Evolutionary conservation across 2,329 filamentous ascomycete species (phyloP), one percentile per base, ranked within the genome.

Genomic region (Cytospora piceicola): DNA sequence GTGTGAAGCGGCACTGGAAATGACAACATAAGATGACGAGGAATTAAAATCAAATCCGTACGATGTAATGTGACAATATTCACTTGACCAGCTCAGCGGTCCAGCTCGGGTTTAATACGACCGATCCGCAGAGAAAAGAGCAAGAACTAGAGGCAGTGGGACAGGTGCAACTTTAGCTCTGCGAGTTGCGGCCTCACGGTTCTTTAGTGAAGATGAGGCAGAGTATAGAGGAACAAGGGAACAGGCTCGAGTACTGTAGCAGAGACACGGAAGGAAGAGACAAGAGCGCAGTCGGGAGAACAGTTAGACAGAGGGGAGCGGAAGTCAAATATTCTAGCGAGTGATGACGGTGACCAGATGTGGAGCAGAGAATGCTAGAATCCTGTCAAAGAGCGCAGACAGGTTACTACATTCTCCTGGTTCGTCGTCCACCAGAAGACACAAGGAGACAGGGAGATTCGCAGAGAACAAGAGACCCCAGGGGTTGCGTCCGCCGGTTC

Each of bases 61-160:
- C 53, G 39, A 63, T 63, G 61, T 36, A 27, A 57, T 63, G 53
- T 51, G 54, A 57, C 34, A 36, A 36, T 17, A 22, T 32, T 22
- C 22, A 29, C 30, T 55, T 32, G 17, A 51, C 22, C 20, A 55
- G 39, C 61, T 34, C 30, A 34, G 57, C 34, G 56, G 64, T 53
- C 24, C 51, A 39, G 61, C 61, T 66, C 64, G 65, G 65, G 61
- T 56, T 56, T 64, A 60, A 64, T 36, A 60, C 63, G 61, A 55
- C 51, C 17, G 36, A 57, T 30, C 54, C 30, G 53, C 53, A 22
- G 39, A 24, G 22, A 27, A 51, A 34, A 20, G 46, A 22, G 36
- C 27, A 30, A 29, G 27, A 32, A 32, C 46, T 30, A 32, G 14
- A 24, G 24, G 1, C n/a, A 24, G 4, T 22, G 61, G 42, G 39